These are phyloP conservation scores for Amylocystis lapponica DNA, from an alignment of 768 basidiomycete species.

Conservation along the genomic window DNA sequence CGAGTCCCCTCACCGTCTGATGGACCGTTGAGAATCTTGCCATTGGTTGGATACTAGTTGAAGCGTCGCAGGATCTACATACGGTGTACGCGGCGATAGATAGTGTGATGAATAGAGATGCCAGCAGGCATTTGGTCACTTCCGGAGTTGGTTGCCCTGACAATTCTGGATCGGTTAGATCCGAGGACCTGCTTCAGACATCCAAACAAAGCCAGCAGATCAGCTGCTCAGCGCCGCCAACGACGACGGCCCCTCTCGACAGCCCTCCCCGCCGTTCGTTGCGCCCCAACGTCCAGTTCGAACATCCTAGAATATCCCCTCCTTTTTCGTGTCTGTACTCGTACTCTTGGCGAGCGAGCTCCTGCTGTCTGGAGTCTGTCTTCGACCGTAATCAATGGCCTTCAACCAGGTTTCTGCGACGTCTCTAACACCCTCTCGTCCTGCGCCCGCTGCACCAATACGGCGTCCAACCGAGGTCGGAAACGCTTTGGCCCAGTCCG, in stretches of 20 bases:
- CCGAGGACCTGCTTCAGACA: slow-evolving; percentile 1
- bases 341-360: not conserved
- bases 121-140: not conserved
- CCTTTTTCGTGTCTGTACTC: not conserved
- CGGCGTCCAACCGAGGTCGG: slow-evolving; percentile 39
- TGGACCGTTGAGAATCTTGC: not conserved
- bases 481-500: slow-evolving; percentile 43
- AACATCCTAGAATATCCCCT: not conserved
- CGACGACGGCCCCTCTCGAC: slow-evolving; percentile 1
- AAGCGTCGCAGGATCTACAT: no score
- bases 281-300: not conserved
- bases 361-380: not conserved
- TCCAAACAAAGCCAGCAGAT: not conserved
- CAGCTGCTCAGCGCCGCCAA: slow-evolving; percentile 1
- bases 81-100: no score
- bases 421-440: slow-evolving; percentile 71
- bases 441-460: slow-evolving; percentile 67
- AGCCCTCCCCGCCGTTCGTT: not conserved
- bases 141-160: slow-evolving; percentile 5
- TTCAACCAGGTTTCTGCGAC: slow-evolving; percentile 45
- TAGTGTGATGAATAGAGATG: not conserved
- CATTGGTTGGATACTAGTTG: no score
- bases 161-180: slow-evolving; percentile 8
- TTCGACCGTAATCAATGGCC: slow-evolving; percentile 31
- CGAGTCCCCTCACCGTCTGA: not conserved